These are phyloP conservation scores for Clonostachys rosea DNA, from an alignment of 2,329 filamentous ascomycete species.

Conservation along the genomic window DNA sequence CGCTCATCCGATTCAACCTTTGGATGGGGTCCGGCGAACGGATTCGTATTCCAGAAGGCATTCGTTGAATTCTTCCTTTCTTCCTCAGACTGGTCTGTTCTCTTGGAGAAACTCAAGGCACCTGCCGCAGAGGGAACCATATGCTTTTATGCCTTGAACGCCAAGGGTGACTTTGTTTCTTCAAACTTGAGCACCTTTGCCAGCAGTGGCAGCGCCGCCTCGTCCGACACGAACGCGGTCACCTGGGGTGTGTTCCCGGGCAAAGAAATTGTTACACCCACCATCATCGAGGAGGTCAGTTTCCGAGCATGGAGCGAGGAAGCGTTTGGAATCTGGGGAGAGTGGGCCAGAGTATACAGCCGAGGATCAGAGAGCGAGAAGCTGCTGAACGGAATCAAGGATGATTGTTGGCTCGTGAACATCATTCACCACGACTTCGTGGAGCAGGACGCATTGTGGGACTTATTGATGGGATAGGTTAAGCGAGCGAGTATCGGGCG, in stretches of 20 bases:
- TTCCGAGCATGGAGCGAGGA: conserved; percentile 95
- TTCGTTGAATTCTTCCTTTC: conserved; percentile 97
- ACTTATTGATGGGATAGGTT: conserved; percentile 38
- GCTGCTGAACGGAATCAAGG: conserved; percentile 62
- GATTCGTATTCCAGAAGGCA: conserved; percentile 96
- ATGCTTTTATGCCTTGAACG: conserved; percentile 85
- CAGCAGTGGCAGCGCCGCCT: conserved; percentile 7
- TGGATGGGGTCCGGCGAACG: conserved; percentile 88
- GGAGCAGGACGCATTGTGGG: conserved; percentile 68
- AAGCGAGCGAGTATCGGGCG: too few relatives aligned
- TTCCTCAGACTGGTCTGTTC: conserved; percentile 60
- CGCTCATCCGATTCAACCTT: conserved; percentile 73
- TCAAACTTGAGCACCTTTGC: conserved; percentile 47
- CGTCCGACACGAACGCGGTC: conserved; percentile 75
- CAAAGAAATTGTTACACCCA: conserved; percentile 94
- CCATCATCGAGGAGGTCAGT: conserved; percentile 92
- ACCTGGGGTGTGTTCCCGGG: conserved; percentile 96
- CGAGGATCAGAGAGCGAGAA: conserved; percentile 65
- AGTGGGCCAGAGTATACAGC: conserved; percentile 90
- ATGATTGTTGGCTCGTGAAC: conserved; percentile 85
- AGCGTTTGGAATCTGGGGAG: conserved; percentile 90
- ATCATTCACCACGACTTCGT: conserved; percentile 79
- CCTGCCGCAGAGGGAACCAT: conserved; percentile 61
- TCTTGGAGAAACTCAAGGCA: conserved; percentile 58
- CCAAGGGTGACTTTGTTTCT: conserved; percentile 70